Conservation (phyloP, 371 early-diverging fungal species). For the Mortierella sp. region DNA sequence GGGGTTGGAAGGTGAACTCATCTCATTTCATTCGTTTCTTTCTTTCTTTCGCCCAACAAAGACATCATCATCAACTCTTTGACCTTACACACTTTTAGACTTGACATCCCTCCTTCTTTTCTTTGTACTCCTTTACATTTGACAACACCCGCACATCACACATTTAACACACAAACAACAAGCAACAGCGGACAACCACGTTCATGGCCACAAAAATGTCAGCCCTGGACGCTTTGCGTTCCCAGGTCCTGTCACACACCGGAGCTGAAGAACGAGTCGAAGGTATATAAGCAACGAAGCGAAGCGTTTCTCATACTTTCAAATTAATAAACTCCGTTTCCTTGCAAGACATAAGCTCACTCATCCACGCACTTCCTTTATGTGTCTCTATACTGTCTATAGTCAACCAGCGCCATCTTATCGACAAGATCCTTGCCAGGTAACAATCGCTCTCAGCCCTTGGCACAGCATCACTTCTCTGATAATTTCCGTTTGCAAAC, state of each 20-base stretch:
- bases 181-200: not conserved
- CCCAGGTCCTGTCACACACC: constrained; percentile 61
- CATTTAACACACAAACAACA: not conserved
- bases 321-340: too few species aligned
- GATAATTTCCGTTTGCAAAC: not conserved
- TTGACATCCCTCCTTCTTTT: not conserved
- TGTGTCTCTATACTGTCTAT: constrained; percentile 7
- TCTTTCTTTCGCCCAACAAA: not conserved
- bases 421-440: constrained; percentile 94
- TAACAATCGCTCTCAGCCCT: constrained; percentile 30
- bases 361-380: not conserved
- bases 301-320: too few species aligned
- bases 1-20: not conserved
- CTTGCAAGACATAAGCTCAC: not conserved
- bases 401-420: constrained; percentile 93
- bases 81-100: not conserved
- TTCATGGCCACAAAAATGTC: constrained; percentile 47
- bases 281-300: constrained; percentile 59
- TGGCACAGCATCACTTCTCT: not conserved
- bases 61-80: not conserved
- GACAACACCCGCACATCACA: not conserved
- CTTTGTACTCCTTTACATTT: not conserved
- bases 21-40: too few species aligned
- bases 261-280: constrained; percentile 75
- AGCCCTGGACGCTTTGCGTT: constrained; percentile 59